A percentile compares a stretch with the other conserved stretches of the same genome.
These are phyloP conservation scores for Dipodascus geniculatus DNA, from an alignment of 805 yeast genomes.

Conservation along the genomic window DNA sequence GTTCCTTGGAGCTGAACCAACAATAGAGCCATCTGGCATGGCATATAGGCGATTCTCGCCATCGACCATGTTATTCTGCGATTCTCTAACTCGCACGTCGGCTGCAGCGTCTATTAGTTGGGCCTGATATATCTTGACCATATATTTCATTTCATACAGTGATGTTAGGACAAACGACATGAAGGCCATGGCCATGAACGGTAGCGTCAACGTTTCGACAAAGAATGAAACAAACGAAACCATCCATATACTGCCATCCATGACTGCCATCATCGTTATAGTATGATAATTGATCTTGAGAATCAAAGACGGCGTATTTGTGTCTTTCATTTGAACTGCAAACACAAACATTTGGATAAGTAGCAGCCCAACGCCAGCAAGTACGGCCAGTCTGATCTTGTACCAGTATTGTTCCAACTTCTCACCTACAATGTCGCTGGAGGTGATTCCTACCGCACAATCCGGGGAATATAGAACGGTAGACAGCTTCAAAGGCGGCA, in stretches of 20 bases:
- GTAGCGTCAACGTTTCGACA: constrained; percentile 44
- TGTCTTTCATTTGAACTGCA: constrained; percentile 55
- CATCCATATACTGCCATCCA: constrained; percentile 61
- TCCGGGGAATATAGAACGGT: constrained; percentile 79
- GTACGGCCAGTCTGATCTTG: constrained; percentile 30
- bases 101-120: constrained; percentile 34
- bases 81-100: constrained; percentile 40
- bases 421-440: constrained; percentile 38
- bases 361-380: constrained; percentile 36
- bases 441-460: constrained; percentile 50
- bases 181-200: constrained; percentile 59
- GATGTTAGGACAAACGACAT: constrained; percentile 57
- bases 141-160: constrained; percentile 63
- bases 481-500: constrained; percentile 46
- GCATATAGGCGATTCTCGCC: constrained; percentile 15
- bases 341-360: constrained; percentile 44
- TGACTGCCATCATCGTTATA: constrained; percentile 37
- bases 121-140: constrained; percentile 52
- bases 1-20: background rate
- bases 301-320: constrained; percentile 70
- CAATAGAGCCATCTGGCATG: constrained; percentile 15
- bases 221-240: constrained; percentile 44
- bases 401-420: constrained; percentile 36
- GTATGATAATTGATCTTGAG: constrained; percentile 64
- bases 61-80: constrained; percentile 25